phyloP scores from a whole-genome alignment of 345 rosid genomes.

The Gossypium raimondii region DNA sequence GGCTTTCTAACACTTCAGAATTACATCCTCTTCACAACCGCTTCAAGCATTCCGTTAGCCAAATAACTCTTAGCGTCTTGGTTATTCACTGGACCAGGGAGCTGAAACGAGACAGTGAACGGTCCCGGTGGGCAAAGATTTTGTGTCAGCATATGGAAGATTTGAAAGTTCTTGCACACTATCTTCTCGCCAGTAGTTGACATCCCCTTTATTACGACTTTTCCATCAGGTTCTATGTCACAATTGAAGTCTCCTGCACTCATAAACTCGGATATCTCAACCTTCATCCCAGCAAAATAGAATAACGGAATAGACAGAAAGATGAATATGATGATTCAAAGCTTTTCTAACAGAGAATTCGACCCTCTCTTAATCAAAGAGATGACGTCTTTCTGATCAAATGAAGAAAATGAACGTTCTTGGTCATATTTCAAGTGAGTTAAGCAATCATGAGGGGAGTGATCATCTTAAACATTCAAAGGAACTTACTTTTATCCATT shows the following conservation, averaged over 20 bases:
- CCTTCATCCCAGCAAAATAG: neutral
- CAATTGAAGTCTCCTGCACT: constrained; percentile 68
- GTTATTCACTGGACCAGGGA: constrained; percentile 71
- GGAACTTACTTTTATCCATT: constrained; percentile 55
- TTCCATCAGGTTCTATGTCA: constrained; percentile 57
- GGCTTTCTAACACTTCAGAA: neutral
- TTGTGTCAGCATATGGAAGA: constrained; percentile 64
- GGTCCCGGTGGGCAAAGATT: constrained; percentile 71
- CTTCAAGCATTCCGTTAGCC: constrained; percentile 60
- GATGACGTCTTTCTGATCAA: neutral
- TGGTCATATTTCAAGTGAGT: neutral
- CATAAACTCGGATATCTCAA: constrained; percentile 18
- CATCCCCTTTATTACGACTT: constrained; percentile 52
- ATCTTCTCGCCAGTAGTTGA: constrained; percentile 70
- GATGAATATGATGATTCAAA: neutral
- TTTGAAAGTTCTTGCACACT: constrained; percentile 49
- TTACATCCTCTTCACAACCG: constrained; percentile 5
- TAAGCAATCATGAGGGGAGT: neutral
- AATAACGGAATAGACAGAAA: neutral
- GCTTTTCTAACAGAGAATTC: neutral
- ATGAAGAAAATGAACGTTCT: neutral
- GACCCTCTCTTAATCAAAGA: neutral
- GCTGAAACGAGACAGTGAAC: constrained; percentile 58
- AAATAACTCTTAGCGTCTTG: constrained; percentile 44
- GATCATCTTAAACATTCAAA: neutral